Evolutionary conservation across 768 basidiomycete species (phyloP), one percentile per base, ranked within the genome.

Genomic region (Lactarius quietus): DNA sequence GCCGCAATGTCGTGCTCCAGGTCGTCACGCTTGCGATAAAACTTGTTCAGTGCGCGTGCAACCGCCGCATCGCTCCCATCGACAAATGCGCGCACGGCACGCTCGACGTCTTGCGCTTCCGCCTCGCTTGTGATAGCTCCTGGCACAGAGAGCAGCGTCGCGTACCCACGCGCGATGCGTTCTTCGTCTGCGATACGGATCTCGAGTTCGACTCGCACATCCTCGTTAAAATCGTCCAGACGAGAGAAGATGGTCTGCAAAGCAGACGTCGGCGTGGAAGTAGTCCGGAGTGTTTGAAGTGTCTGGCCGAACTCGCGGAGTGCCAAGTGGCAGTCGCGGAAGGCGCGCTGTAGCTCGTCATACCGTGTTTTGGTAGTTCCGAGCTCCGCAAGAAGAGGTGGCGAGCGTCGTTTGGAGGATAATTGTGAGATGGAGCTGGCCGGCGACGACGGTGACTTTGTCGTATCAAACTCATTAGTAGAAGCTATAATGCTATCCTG

Each of bases 171-270:
- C 8, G 79, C 77, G 0, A 87, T 78, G 17, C 93, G 80, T 14
- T 80, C 81, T 67, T 90, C 90, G 71, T 94, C 92, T 2, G 88
- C 82, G 12, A 86, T 76, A 28, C 85, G 83, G 45, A 93, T 93
- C 76, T 93, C 92, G 26, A 94, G 76, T 72, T 93, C 92, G 12
- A 94, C 92, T 1, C 89, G 84, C 1, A 85, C 85, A 68, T 93
- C 92, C 72, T 93, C 92, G 6, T 83, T 83, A 71, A 83, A 90
- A 72, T 94, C 89, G 60, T 85, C 80, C 51, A 94, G 78, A 9
- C 91, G 80, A 29, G 84, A 79, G 20, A 89, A 75, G 6, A 85
- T 86, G 0, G 78, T 78, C 23, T 75, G 76, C 4, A 93, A 70
- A 18, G 84, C 73, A 9, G 72, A 36, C 20, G 62, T 55, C 57